phyloP scores from a whole-genome alignment of 768 basidiomycete genomes.

The Neoboletus magnificus region DNA sequence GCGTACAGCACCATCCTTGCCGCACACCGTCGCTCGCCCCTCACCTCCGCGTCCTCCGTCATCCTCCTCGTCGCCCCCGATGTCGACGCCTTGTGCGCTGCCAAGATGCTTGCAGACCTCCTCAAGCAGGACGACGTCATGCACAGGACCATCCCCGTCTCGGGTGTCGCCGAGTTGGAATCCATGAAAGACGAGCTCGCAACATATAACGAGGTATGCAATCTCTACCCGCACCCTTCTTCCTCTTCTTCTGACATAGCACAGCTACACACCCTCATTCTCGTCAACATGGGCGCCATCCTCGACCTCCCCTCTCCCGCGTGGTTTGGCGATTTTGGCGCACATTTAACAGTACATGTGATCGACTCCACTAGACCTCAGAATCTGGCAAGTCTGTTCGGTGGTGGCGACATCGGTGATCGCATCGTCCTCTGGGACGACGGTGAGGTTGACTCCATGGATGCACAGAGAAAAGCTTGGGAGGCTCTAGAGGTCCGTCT shows the following conservation, averaged over 20 bases:
- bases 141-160: conserved; percentile 85
- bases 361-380: conserved; percentile 93
- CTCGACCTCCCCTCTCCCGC: conserved; percentile 72
- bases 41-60: conserved; percentile 78
- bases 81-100: conserved; percentile 89
- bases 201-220: conserved; percentile 61
- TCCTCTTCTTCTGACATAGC: not conserved
- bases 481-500: conserved; percentile 71
- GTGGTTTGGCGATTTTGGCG: conserved; percentile 74
- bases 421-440: conserved; percentile 93
- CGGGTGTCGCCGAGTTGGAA: conserved; percentile 77
- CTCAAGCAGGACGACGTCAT: conserved; percentile 93
- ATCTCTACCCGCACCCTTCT: not conserved
- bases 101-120: conserved; percentile 83
- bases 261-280: conserved; percentile 83
- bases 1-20: conserved; percentile 73
- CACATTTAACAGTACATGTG: conserved; percentile 75
- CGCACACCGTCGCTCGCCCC: conserved; percentile 66
- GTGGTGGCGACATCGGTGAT: conserved; percentile 59
- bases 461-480: conserved; percentile 76
- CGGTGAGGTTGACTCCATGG: conserved; percentile 68
- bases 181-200: conserved; percentile 61
- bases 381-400: conserved; percentile 84
- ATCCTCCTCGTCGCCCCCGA: conserved; percentile 85
- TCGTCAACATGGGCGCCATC: conserved; percentile 90